A percentile compares a stretch with the other conserved stretches of the same genome.
Conservation (phyloP, 2,329 filamentous ascomycete genomes). For the Trichoderma hamatum region DNA sequence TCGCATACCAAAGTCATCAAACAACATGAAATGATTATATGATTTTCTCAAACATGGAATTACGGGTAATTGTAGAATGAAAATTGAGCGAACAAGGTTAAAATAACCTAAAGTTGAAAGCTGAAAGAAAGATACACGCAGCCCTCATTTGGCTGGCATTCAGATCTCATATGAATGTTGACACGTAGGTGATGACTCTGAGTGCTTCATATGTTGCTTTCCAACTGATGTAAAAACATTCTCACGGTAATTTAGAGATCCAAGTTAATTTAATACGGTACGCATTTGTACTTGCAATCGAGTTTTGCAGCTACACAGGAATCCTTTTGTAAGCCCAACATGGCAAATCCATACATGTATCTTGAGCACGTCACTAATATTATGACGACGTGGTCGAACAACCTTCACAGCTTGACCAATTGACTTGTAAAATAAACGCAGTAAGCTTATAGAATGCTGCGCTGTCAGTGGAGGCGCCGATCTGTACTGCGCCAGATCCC, state of each 20-base stretch:
- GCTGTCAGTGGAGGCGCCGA: constrained; percentile 20
- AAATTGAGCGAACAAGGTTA: neutral
- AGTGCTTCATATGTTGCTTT: neutral
- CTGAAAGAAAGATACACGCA: no score
- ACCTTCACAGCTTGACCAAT: neutral
- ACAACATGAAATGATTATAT: neutral
- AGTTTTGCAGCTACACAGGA: neutral
- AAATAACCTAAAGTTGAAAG: neutral
- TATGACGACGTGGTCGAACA: neutral
- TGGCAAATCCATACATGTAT: neutral
- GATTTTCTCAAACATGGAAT: neutral
- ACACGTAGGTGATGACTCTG: neutral
- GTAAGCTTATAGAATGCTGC: neutral
- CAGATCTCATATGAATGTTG: neutral
- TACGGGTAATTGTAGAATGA: neutral
- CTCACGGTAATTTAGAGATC: neutral
- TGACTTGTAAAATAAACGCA: neutral
- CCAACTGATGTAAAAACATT: neutral
- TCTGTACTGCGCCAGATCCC: constrained; percentile 13
- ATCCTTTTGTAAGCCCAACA: neutral
- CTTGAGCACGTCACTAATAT: neutral
- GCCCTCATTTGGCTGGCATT: no score
- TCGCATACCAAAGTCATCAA: neutral
- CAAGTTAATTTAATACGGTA: neutral
- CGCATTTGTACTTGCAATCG: neutral